Conservation (phyloP, 345 rosid species). For the Arabidopsis arenosa region DNA sequence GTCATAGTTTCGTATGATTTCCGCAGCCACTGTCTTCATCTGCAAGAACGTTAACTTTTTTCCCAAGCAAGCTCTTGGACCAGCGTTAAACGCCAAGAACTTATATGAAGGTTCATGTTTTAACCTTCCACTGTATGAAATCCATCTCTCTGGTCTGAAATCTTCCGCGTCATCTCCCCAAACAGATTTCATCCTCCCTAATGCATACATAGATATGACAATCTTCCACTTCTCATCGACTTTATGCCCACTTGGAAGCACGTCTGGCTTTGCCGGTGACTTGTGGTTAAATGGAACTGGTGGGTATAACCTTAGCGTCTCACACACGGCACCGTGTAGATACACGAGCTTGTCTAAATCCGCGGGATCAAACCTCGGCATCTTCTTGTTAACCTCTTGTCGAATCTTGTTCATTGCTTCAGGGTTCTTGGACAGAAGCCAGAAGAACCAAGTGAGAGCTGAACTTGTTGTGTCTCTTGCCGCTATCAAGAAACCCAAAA, state of each 20-base stretch:
- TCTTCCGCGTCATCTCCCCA: not conserved
- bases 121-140: not conserved
- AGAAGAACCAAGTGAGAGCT: conserved; percentile 9
- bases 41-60: not conserved
- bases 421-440: conserved; percentile 7
- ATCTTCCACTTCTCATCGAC: not conserved
- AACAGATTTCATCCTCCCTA: not conserved
- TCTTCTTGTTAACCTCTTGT: not conserved
- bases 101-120: conserved; percentile 7
- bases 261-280: not conserved
- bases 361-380: not conserved
- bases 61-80: not conserved
- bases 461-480: conserved; percentile 1
- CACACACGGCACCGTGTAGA: not conserved
- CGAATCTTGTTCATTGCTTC: not conserved
- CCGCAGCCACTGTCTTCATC: not conserved
- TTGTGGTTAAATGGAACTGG: not conserved
- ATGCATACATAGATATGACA: not conserved
- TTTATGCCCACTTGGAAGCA: conserved; percentile 3
- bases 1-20: conserved; percentile 1
- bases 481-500: not conserved
- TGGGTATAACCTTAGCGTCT: not conserved
- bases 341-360: conserved; percentile 11
- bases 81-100: not conserved
- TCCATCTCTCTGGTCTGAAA: conserved; percentile 5